These are phyloP conservation scores for Fusarium buxicola DNA, from an alignment of 2,329 filamentous ascomycete species.

Conservation along the genomic window DNA sequence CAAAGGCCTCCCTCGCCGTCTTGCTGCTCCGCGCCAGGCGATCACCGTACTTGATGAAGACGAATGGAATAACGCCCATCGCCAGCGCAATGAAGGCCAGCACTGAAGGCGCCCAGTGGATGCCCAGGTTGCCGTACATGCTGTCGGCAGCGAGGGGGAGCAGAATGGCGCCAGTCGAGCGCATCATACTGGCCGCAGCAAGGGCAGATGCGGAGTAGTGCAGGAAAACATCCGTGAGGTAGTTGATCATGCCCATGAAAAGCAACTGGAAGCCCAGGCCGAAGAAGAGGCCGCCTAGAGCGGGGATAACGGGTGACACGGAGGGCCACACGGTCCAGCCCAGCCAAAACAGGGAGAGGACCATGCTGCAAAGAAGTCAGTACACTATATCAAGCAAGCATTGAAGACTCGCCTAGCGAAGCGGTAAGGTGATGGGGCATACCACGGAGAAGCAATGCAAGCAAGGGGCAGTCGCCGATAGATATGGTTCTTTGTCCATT, in stretches of 20 bases:
- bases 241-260: slow-evolving; percentile 53
- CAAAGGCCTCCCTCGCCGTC: slow-evolving; percentile 40
- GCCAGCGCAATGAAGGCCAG: slow-evolving; percentile 48
- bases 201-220: slow-evolving; percentile 52
- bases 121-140: slow-evolving; percentile 49
- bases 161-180: slow-evolving; percentile 49
- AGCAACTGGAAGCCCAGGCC: slow-evolving; percentile 50
- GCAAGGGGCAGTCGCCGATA: slow-evolving; percentile 55
- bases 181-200: slow-evolving; percentile 49
- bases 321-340: slow-evolving; percentile 65
- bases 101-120: slow-evolving; percentile 53
- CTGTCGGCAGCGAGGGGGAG: slow-evolving; percentile 49
- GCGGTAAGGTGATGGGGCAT: slow-evolving; percentile 53
- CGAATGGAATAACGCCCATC: slow-evolving; percentile 50
- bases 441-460: slow-evolving; percentile 72
- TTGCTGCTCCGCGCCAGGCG: slow-evolving; percentile 46
- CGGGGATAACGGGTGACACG: slow-evolving; percentile 51
- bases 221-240: slow-evolving; percentile 50
- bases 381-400: slow-evolving; percentile 38
- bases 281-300: slow-evolving; percentile 58
- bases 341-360: slow-evolving; percentile 69
- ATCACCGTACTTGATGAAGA: slow-evolving; percentile 49
- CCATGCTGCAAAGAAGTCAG: slow-evolving; percentile 56
- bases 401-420: neutral
- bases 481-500: slow-evolving; percentile 50